These are phyloP conservation scores for Globisporangium rhizosaccharum DNA, from an alignment of 352 stramenopile species.

Conservation along the genomic window DNA sequence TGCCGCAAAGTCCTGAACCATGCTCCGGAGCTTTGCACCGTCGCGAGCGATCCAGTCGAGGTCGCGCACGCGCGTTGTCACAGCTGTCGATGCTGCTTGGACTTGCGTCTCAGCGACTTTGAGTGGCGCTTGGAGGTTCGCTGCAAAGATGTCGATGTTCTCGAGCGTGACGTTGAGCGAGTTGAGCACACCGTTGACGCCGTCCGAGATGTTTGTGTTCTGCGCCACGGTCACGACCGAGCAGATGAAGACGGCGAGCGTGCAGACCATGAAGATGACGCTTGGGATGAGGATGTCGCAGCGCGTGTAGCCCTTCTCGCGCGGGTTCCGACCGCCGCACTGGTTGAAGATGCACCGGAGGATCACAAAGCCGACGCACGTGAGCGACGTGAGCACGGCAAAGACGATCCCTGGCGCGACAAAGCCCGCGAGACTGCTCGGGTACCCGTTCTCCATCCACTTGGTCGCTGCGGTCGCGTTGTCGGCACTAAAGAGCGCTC, in stretches of 20 bases:
- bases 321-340: conserved; percentile 66
- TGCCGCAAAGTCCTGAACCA: conserved; percentile 49
- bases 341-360: conserved; percentile 78
- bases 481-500: conserved; percentile 47
- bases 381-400: conserved; percentile 51
- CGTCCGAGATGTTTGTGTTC: conserved; percentile 79
- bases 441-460: conserved; percentile 68
- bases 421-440: conserved; percentile 59
- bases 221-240: conserved; percentile 63
- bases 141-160: conserved; percentile 72
- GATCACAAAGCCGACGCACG: conserved; percentile 55
- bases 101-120: conserved; percentile 37
- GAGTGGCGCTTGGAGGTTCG: conserved; percentile 53
- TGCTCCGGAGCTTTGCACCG: conserved; percentile 39
- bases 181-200: conserved; percentile 51
- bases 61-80: conserved; percentile 32
- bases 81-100: conserved; percentile 28
- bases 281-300: conserved; percentile 68
- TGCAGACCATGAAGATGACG: conserved; percentile 58
- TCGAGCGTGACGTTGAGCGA: conserved; percentile 66
- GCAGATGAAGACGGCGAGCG: conserved; percentile 75
- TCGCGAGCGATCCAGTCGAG: conserved; percentile 52
- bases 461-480: conserved; percentile 49
- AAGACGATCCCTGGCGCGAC: conserved; percentile 70
- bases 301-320: conserved; percentile 75